Conservation (phyloP, 148 eudicot genomes). For the Rhododendron mucronatum region DNA sequence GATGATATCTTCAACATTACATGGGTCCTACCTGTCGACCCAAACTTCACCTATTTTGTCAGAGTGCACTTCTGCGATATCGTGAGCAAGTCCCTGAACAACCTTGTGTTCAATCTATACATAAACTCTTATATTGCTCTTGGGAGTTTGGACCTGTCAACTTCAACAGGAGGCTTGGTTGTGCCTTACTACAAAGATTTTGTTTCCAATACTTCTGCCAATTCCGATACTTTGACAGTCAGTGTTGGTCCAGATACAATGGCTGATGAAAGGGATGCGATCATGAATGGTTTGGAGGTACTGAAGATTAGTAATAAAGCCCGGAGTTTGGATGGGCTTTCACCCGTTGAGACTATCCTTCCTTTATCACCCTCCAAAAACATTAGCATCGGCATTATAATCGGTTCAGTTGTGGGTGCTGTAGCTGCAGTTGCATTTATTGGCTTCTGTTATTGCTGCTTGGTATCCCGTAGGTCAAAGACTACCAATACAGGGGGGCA, state of each 20-base stretch:
- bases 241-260: constrained; percentile 77
- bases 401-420: constrained; percentile 51
- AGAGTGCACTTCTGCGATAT: constrained; percentile 88
- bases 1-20: constrained; percentile 77
- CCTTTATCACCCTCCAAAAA: constrained; percentile 39
- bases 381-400: constrained; percentile 32
- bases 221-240: constrained; percentile 48
- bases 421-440: constrained; percentile 41
- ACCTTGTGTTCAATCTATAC: constrained; percentile 73
- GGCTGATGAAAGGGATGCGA: constrained; percentile 45
- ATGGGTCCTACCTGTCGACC: constrained; percentile 80
- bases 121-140: constrained; percentile 67
- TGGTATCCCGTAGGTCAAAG: constrained; percentile 43
- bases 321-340: constrained; percentile 63
- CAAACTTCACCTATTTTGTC: constrained; percentile 62
- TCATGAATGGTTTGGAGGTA: constrained; percentile 86
- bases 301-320: constrained; percentile 88
- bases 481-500: constrained; percentile 37
- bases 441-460: constrained; percentile 54
- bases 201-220: constrained; percentile 48
- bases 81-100: constrained; percentile 56
- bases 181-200: constrained; percentile 84
- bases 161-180: constrained; percentile 45
- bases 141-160: constrained; percentile 61
- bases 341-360: constrained; percentile 61